Conservation (phyloP, 352 stramenopile genomes). For the Pythium vanterpoolii region DNA sequence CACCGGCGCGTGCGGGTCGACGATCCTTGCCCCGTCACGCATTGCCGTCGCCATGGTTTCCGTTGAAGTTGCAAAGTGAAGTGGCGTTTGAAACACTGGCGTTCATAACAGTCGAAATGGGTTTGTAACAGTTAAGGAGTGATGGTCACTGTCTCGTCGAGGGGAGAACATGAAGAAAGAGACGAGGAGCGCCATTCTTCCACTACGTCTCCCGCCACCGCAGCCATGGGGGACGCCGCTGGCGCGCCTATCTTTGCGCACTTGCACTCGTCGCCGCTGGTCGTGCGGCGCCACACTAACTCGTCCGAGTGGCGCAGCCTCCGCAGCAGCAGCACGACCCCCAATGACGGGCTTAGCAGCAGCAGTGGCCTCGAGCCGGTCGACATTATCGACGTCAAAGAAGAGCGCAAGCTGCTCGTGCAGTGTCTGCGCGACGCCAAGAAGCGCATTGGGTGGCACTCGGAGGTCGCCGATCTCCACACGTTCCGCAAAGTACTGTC, state of each 20-base stretch:
- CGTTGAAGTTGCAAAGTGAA: constrained; percentile 9
- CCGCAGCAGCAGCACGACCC: constrained; percentile 20
- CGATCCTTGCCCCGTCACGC: constrained; percentile 1
- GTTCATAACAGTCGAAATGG: neutral
- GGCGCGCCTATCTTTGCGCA: constrained; percentile 76
- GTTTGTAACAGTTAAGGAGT: neutral
- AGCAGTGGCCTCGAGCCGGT: constrained; percentile 62
- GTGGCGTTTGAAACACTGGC: neutral
- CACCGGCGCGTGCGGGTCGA: constrained; percentile 14
- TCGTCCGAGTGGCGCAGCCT: constrained; percentile 57
- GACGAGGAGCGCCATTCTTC: neutral
- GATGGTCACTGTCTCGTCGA: constrained; percentile 1
- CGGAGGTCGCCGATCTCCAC: constrained; percentile 75
- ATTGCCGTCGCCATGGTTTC: neutral
- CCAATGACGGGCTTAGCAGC: constrained; percentile 8
- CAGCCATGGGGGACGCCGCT: neutral
- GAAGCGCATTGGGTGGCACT: constrained; percentile 68
- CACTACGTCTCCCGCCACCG: neutral
- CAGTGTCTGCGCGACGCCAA: constrained; percentile 69
- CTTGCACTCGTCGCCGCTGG: constrained; percentile 80
- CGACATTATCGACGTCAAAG: constrained; percentile 84
- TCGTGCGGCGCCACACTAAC: constrained; percentile 56
- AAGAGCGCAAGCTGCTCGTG: constrained; percentile 69
- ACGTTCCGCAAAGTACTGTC: constrained; percentile 80
- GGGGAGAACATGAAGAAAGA: neutral